Conservation (phyloP, 305 asterid genomes). For the Striga hermonthica region DNA sequence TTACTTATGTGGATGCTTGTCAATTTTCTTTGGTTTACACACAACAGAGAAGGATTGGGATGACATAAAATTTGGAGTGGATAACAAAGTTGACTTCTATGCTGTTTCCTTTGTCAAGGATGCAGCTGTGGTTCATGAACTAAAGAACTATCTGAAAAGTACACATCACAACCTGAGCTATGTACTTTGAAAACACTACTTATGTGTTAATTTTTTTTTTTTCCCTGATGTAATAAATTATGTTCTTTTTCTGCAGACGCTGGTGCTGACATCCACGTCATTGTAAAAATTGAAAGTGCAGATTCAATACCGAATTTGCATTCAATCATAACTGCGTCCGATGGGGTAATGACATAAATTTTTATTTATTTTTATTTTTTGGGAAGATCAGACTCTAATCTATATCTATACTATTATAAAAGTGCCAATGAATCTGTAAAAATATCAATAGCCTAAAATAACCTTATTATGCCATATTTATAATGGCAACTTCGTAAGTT, state of each 20-base stretch:
- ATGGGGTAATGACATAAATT: slow-evolving; percentile 63
- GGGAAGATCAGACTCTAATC: background rate
- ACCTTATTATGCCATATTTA: no score
- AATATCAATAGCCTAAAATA: no score
- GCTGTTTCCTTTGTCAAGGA: slow-evolving; percentile 97
- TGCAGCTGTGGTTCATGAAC: slow-evolving; percentile 90
- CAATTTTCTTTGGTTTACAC: slow-evolving; percentile 24
- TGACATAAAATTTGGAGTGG: slow-evolving; percentile 94
- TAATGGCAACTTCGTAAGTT: no score
- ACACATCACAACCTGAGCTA: slow-evolving; percentile 20
- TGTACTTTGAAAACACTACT: background rate
- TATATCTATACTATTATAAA: slow-evolving; percentile 12
- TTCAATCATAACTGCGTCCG: slow-evolving; percentile 90
- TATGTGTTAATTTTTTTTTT: background rate
- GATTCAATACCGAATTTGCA: slow-evolving; percentile 90
- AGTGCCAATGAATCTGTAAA: no score
- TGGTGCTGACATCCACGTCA: slow-evolving; percentile 90
- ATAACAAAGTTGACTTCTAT: slow-evolving; percentile 83
- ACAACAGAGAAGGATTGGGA: slow-evolving; percentile 94
- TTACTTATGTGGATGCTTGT: slow-evolving; percentile 19
- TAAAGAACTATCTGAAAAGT: slow-evolving; percentile 87
- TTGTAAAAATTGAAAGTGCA: slow-evolving; percentile 94
- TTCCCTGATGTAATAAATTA: slow-evolving; percentile 6
- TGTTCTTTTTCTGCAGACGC: slow-evolving; percentile 52
- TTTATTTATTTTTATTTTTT: background rate